Evolutionary conservation across 169 alveolate genomes (phyloP).

Genomic region (Plasmodium relictum): DNA sequence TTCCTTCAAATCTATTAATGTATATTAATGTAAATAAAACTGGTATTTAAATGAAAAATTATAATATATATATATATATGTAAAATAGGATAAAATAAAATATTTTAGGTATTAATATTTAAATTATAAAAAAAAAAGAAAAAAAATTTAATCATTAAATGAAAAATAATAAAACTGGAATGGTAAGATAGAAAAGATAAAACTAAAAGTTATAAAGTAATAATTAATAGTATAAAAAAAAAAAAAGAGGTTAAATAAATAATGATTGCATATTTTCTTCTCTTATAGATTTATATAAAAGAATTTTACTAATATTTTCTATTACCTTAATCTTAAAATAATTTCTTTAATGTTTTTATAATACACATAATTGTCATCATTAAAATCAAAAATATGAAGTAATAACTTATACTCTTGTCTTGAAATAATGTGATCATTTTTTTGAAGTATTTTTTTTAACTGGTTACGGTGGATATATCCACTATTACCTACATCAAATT

Average conservation of each 20-base stretch:
- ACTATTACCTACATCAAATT: conserved; percentile 54
- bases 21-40: not conserved
- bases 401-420: conserved; percentile 70
- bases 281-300: no score
- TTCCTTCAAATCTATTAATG: conserved; percentile 51
- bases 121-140: no score
- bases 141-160: no score
- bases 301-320: no score
- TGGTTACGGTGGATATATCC: conserved; percentile 49
- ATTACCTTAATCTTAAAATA: conserved; percentile 47
- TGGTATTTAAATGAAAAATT: not conserved
- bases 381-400: conserved; percentile 29
- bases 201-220: no score
- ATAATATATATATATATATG: not conserved
- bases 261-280: no score
- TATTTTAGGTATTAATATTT: no score
- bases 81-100: no score
- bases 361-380: conserved; percentile 71
- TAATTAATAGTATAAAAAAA: no score
- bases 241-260: no score
- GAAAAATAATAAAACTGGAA: no score
- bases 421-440: conserved; percentile 68
- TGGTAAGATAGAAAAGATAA: no score
- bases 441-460: conserved; percentile 36
- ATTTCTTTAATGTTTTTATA: conserved; percentile 51